Evolutionary conservation across 352 stramenopile species (phyloP).

Genomic region (Elongisporangium senticosum): DNA sequence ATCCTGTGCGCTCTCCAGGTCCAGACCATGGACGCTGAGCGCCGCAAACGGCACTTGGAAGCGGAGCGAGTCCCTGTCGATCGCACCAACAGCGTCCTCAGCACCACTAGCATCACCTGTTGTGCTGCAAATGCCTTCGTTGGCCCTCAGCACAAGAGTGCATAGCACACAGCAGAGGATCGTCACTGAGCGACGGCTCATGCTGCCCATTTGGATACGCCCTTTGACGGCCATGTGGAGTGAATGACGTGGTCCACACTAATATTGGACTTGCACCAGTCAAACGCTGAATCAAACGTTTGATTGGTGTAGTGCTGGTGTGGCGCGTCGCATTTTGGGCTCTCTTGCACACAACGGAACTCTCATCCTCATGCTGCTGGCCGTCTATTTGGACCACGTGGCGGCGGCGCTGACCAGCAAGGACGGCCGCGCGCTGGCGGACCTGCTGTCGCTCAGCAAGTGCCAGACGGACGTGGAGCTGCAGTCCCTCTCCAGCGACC

Average conservation of each 20-base stretch:
- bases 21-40: not conserved
- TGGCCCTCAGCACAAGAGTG: not conserved
- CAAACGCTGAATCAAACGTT: not conserved
- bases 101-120: not conserved
- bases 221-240: not conserved
- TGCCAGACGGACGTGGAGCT: conserved; percentile 31
- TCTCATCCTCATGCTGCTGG: conserved; percentile 39
- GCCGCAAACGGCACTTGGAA: not conserved
- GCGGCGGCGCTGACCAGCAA: conserved; percentile 36
- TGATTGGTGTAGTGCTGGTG: not conserved
- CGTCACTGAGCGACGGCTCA: not conserved
- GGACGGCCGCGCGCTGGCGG: conserved; percentile 43
- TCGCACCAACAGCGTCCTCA: not conserved
- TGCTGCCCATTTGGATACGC: not conserved
- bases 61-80: not conserved
- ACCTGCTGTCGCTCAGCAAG: conserved; percentile 42
- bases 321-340: not conserved
- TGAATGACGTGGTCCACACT: not conserved
- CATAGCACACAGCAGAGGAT: not conserved
- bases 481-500: conserved; percentile 30
- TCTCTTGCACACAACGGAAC: too few species aligned
- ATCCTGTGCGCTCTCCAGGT: not conserved
- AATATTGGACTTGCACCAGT: not conserved
- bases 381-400: conserved; percentile 57
- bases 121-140: not conserved